A percentile compares a stretch with the other conserved stretches of the same genome.
phyloP scores from a whole-genome alignment of 208 protist species.

The Crithidia thermophila region DNA sequence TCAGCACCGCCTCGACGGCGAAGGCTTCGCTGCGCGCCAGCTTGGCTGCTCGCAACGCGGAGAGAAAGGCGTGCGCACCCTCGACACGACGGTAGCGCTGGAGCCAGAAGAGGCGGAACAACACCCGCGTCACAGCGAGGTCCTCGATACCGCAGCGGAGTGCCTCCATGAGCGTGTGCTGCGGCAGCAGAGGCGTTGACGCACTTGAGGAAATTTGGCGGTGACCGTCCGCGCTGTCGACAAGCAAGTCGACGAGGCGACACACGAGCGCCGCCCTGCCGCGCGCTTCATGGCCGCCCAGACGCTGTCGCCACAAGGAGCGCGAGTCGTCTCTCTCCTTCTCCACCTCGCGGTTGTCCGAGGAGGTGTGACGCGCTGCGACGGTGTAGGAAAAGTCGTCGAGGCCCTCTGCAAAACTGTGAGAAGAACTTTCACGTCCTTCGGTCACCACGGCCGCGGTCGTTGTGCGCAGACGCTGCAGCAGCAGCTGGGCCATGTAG shows the following conservation, averaged over 20 bases:
- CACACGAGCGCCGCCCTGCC: conserved; percentile 26
- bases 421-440: no score
- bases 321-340: neutral
- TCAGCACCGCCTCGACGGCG: conserved; percentile 48
- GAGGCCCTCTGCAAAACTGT: conserved; percentile 11
- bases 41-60: conserved; percentile 59
- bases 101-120: conserved; percentile 60
- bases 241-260: conserved; percentile 22
- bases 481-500: conserved; percentile 33
- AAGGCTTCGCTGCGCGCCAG: conserved; percentile 30
- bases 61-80: conserved; percentile 71
- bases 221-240: conserved; percentile 2
- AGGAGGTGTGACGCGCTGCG: neutral
- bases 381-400: conserved; percentile 16
- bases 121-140: conserved; percentile 22
- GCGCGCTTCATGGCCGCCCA: neutral
- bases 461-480: conserved; percentile 27
- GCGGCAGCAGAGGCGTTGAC: conserved; percentile 20
- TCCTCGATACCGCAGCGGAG: conserved; percentile 57
- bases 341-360: neutral
- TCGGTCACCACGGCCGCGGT: no score
- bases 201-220: neutral
- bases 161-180: conserved; percentile 60
- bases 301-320: conserved; percentile 4
- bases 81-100: conserved; percentile 55